Conservation (phyloP, 345 rosid species). For the Eucalyptus leucophloia region DNA sequence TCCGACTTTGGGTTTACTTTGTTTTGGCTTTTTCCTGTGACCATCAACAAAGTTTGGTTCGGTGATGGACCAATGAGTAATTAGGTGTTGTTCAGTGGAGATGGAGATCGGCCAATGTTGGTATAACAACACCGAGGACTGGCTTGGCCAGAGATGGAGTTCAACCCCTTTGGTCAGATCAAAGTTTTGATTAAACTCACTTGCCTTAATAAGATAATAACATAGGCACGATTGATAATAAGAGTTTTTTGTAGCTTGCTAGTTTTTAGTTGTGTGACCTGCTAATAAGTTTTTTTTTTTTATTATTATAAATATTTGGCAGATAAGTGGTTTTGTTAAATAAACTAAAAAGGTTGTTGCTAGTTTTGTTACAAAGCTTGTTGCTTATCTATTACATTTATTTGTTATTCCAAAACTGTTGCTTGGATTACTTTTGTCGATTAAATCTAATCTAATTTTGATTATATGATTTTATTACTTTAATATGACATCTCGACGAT, state of each 20-base stretch:
- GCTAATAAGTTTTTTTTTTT: not conserved
- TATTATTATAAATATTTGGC: rapidly evolving
- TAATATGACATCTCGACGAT: not conserved
- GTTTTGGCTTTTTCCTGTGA: not conserved
- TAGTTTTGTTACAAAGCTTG: not conserved
- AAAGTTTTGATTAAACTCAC: not conserved
- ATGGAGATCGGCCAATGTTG: rapidly evolving
- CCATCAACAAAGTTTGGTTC: not conserved
- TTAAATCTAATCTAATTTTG: not conserved
- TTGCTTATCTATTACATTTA: not conserved
- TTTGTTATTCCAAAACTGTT: not conserved
- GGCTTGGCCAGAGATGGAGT: not conserved
- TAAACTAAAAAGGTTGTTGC: not conserved
- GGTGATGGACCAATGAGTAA: not conserved
- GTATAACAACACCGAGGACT: not conserved
- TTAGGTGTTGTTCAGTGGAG: not conserved
- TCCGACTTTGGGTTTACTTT: not conserved
- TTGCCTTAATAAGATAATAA: not conserved
- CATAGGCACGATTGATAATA: not conserved
- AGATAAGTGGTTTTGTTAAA: not conserved
- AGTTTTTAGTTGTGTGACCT: not conserved
- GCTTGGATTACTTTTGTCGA: not conserved
- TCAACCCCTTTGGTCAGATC: not conserved
- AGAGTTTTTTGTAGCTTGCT: not conserved
- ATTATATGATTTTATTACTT: not conserved